Percentiles rank a stretch among this genome's conserved stretches.
phyloP scores from a whole-genome alignment of 768 basidiomycete genomes.

The Cystofilobasidium macerans region DNA sequence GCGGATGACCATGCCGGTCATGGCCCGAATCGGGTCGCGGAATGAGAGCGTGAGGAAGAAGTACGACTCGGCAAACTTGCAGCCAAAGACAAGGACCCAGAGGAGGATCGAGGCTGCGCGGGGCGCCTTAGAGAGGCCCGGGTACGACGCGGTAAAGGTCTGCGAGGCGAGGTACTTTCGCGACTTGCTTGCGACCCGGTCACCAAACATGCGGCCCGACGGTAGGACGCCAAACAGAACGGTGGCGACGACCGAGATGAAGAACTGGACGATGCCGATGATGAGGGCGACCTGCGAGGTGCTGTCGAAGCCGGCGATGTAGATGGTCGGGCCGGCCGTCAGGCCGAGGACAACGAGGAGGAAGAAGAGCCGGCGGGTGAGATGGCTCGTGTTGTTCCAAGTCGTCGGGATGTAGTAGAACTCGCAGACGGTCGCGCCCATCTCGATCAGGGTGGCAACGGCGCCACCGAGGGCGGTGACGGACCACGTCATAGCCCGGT shows the following conservation, averaged over 20 bases:
- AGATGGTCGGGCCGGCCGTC: conserved; percentile 87
- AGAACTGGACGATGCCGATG: conserved; percentile 92
- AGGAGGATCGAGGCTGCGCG: conserved; percentile 69
- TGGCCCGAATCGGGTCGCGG: conserved; percentile 80
- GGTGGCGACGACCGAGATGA: conserved; percentile 75
- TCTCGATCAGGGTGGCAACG: conserved; percentile 93
- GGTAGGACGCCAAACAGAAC: conserved; percentile 83
- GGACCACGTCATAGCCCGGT: conserved; percentile 75
- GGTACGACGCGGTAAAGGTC: conserved; percentile 96
- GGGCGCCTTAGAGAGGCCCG: conserved; percentile 49
- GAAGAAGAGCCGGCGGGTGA: conserved; percentile 81
- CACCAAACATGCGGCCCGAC: conserved; percentile 96
- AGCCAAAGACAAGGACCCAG: conserved; percentile 88
- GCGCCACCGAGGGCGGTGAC: conserved; percentile 89
- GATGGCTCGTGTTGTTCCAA: conserved; percentile 96
- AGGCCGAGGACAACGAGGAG: conserved; percentile 78
- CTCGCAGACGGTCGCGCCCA: conserved; percentile 81
- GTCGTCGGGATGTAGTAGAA: conserved; percentile 97
- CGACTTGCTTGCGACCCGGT: conserved; percentile 86
- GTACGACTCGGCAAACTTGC: conserved; percentile 94
- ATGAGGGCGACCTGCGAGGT: conserved; percentile 60
- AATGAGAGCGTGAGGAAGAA: conserved; percentile 96
- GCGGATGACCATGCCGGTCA: conserved; percentile 94
- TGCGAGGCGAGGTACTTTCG: conserved; percentile 96
- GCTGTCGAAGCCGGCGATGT: conserved; percentile 77